These are phyloP conservation scores for Nakazawaea anatomiae DNA, from an alignment of 805 yeast genomes.

Conservation along the genomic window DNA sequence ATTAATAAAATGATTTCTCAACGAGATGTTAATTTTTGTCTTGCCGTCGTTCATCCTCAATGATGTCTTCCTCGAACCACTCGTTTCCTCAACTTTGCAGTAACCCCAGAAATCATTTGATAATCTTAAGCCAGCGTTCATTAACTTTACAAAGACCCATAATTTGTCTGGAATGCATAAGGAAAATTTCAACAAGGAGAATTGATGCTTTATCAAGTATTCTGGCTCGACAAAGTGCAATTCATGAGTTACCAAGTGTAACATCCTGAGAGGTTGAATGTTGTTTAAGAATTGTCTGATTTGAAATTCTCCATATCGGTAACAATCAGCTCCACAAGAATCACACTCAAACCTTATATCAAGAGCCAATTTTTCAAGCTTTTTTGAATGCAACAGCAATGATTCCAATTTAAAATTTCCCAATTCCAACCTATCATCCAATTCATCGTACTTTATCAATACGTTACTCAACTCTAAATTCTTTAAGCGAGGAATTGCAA, in stretches of 20 bases:
- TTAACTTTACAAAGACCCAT: neutral
- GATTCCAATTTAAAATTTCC: neutral
- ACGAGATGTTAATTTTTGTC: neutral
- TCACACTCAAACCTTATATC: conserved; percentile 7
- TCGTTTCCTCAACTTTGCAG: too few relatives aligned
- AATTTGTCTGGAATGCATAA: conserved; percentile 1
- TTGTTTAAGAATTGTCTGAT: conserved; percentile 3
- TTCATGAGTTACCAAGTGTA: conserved; percentile 2
- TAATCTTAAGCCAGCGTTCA: neutral
- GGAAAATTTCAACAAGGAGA: conserved; percentile 2
- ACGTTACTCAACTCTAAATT: conserved; percentile 8
- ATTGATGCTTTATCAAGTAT: neutral
- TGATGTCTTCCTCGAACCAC: too few relatives aligned
- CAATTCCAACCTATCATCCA: neutral
- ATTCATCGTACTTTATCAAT: neutral
- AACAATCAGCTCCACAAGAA: conserved; percentile 7
- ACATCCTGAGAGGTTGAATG: conserved; percentile 4
- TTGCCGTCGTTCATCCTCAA: too few relatives aligned
- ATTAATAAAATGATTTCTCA: conserved; percentile 1
- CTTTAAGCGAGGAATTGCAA: neutral
- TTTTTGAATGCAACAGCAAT: neutral
- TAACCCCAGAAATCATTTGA: conserved; percentile 1
- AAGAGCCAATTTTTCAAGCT: conserved; percentile 3
- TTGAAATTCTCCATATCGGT: neutral
- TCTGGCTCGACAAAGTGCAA: neutral